Conservation (phyloP, 225 moss, liverwort and hornwort species). For the Polytrichum formosum region DNA sequence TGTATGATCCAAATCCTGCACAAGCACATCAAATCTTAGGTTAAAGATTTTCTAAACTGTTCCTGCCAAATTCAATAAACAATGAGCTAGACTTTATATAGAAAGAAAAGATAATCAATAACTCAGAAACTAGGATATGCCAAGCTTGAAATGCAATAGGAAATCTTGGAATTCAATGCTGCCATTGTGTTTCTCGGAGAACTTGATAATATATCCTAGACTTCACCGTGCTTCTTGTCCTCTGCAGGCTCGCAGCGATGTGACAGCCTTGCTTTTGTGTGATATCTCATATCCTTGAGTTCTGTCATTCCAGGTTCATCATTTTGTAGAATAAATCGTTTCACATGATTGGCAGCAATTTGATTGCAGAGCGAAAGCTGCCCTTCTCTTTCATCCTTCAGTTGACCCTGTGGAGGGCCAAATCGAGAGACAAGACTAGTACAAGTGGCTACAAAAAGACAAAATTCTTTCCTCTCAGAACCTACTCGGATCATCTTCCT, state of each 20-base stretch:
- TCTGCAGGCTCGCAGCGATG: constrained; percentile 29
- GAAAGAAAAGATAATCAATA: too few species aligned
- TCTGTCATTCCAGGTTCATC: constrained; percentile 13
- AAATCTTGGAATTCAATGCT: too few species aligned
- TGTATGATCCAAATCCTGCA: constrained; percentile 56
- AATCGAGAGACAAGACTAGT: constrained; percentile 38
- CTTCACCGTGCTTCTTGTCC: constrained; percentile 27
- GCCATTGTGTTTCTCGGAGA: too few species aligned
- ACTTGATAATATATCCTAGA: background rate
- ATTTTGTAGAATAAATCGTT: constrained; percentile 9
- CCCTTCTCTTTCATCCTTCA: constrained; percentile 12
- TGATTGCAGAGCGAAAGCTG: constrained; percentile 8
- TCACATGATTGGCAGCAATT: constrained; percentile 6
- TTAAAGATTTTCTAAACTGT: too few species aligned
- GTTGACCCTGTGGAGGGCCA: constrained; percentile 15
- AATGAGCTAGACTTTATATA: too few species aligned
- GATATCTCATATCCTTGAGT: constrained; percentile 15
- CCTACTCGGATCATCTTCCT: constrained; percentile 51
- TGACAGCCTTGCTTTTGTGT: constrained; percentile 16
- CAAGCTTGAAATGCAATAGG: too few species aligned
- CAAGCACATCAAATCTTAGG: constrained; percentile 9
- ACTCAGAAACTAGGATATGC: too few species aligned
- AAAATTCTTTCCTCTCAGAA: constrained; percentile 28
- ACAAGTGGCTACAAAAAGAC: constrained; percentile 59
- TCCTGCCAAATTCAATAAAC: too few species aligned